phyloP scores from a whole-genome alignment of 345 rosid species.

The Laguncularia racemosa region DNA sequence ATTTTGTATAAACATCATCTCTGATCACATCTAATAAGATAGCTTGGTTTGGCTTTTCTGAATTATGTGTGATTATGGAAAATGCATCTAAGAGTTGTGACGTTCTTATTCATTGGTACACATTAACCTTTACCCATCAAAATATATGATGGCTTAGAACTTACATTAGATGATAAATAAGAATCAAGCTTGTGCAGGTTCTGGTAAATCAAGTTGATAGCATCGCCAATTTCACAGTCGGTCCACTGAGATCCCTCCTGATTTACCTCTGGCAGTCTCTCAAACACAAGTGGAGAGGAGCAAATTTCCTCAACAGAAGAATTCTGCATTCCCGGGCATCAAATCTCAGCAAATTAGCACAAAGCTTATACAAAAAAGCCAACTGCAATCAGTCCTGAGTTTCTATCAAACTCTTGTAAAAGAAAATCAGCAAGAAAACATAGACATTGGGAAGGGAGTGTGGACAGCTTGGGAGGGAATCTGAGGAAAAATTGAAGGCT shows the following conservation, averaged over 20 bases:
- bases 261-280: conserved; percentile 52
- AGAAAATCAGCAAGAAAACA: no score
- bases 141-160: conserved; percentile 5
- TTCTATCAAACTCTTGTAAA: no score
- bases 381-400: no score
- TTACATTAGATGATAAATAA: conserved; percentile 56
- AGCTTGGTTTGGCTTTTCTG: no score
- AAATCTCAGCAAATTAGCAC: no score
- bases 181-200: conserved; percentile 67
- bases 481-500: neutral
- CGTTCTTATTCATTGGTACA: neutral
- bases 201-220: conserved; percentile 48
- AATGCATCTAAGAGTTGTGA: neutral
- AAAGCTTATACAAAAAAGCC: no score
- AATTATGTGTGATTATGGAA: no score
- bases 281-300: conserved; percentile 55
- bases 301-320: conserved; percentile 57
- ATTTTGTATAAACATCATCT: no score
- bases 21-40: no score
- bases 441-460: neutral
- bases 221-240: conserved; percentile 62
- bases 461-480: neutral
- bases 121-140: neutral
- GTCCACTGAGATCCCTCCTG: conserved; percentile 70
- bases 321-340: conserved; percentile 32